These are phyloP conservation scores for Blastocrithidia nonstop DNA, from an alignment of 208 protist genomes.

Conservation along the genomic window DNA sequence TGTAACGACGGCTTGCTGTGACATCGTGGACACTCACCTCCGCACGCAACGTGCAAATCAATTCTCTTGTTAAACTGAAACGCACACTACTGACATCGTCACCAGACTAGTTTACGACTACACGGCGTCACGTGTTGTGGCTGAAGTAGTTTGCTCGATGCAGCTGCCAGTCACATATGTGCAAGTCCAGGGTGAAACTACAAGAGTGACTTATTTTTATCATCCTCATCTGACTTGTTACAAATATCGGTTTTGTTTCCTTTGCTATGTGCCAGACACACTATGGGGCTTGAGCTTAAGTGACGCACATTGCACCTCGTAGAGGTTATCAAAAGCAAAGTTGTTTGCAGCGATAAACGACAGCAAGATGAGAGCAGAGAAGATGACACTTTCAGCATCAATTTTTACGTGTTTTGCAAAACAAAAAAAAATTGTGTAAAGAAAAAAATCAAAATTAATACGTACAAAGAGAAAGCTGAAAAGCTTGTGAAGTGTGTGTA, in stretches of 20 bases:
- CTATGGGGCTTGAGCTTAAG: neutral
- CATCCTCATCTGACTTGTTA: no score
- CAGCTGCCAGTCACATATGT: constrained; percentile 40
- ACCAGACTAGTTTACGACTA: constrained; percentile 65
- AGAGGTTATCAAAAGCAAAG: no score
- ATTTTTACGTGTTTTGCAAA: neutral
- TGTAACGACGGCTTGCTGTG: neutral
- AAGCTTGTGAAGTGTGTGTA: no score
- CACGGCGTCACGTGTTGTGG: constrained; percentile 53
- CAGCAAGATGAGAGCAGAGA: neutral
- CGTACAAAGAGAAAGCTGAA: no score
- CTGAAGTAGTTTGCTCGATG: constrained; percentile 68
- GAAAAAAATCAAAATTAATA: neutral
- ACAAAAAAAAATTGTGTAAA: constrained; percentile 1
- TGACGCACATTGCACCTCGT: no score
- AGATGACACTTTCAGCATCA: neutral
- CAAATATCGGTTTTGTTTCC: neutral
- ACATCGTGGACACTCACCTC: constrained; percentile 34
- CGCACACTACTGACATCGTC: constrained; percentile 42
- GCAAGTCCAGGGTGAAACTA: constrained; percentile 52
- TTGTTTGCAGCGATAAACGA: neutral
- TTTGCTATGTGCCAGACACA: neutral
- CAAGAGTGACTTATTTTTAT: constrained; percentile 14
- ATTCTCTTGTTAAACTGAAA: constrained; percentile 54
- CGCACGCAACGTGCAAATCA: constrained; percentile 51